These are phyloP conservation scores for Boeremia exigua DNA, from an alignment of 2,329 filamentous ascomycete genomes.

Conservation along the genomic window DNA sequence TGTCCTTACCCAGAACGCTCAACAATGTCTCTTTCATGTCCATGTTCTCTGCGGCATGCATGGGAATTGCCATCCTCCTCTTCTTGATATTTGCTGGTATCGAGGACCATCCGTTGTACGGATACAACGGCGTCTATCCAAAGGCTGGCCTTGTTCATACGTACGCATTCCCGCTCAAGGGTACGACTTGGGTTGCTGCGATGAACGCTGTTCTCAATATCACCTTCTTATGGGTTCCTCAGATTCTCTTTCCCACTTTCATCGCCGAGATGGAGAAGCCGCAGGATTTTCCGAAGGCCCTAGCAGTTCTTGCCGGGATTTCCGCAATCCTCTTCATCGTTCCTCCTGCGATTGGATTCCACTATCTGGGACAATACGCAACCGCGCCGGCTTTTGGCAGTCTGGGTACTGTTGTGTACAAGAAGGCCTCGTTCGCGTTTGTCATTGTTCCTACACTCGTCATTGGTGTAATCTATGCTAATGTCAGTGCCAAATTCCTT, in stretches of 20 bases:
- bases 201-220: constrained; percentile 93
- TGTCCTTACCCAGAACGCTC: constrained; percentile 85
- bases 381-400: constrained; percentile 86
- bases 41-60: constrained; percentile 80
- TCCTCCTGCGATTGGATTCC: constrained; percentile 82
- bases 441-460: constrained; percentile 95
- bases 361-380: constrained; percentile 86
- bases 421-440: constrained; percentile 89
- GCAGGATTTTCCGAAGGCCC: constrained; percentile 86
- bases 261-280: constrained; percentile 88
- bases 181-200: constrained; percentile 79
- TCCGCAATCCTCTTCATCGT: constrained; percentile 87
- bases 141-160: constrained; percentile 68
- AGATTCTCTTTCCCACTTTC: constrained; percentile 91
- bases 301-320: constrained; percentile 86
- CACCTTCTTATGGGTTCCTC: constrained; percentile 92
- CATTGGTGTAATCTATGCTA: constrained; percentile 86
- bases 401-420: constrained; percentile 72
- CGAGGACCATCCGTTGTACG: constrained; percentile 68
- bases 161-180: constrained; percentile 68
- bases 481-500: constrained; percentile 84
- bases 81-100: constrained; percentile 81
- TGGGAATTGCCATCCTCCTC: constrained; percentile 83
- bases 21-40: constrained; percentile 78
- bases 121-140: constrained; percentile 63